Percentiles rank a stretch among this genome's conserved stretches.
phyloP scores from a whole-genome alignment of 352 stramenopile genomes.

The Plasmopara halstedii region DNA sequence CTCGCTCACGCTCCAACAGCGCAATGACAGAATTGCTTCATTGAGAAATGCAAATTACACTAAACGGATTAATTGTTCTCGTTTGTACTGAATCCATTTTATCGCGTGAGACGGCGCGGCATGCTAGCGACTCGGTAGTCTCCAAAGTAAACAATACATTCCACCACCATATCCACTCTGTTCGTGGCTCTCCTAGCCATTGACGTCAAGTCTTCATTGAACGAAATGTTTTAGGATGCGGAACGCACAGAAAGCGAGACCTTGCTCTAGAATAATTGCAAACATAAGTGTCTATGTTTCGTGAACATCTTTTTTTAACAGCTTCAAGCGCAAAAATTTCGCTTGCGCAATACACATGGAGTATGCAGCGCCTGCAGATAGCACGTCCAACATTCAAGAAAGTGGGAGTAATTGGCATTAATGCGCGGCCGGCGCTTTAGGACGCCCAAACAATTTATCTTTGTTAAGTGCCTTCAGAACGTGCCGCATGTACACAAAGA shows the following conservation, averaged over 20 bases:
- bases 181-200: slow-evolving; percentile 18
- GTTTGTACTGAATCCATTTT: background rate
- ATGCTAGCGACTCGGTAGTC: slow-evolving; percentile 22
- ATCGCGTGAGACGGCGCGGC: no score
- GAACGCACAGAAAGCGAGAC: slow-evolving; percentile 17
- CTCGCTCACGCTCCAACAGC: slow-evolving; percentile 16
- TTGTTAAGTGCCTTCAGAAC: no score
- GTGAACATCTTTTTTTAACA: no score
- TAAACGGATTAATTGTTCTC: background rate
- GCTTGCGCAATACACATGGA: no score
- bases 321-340: no score
- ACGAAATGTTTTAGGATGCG: slow-evolving; percentile 1
- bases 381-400: no score
- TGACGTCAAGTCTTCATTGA: slow-evolving; percentile 1
- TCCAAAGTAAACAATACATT: slow-evolving; percentile 31
- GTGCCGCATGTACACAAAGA: no score
- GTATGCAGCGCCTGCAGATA: no score
- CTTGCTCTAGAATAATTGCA: slow-evolving; percentile 10
- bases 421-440: no score
- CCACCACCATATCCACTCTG: slow-evolving; percentile 40
- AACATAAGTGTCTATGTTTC: no score
- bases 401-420: no score
- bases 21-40: slow-evolving; percentile 21
- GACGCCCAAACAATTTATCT: no score
- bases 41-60: slow-evolving; percentile 9